A percentile compares a stretch with the other conserved stretches of the same genome.
Evolutionary conservation across 2,329 filamentous ascomycete species (phyloP).

Genomic region (Botrytis deweyae): DNA sequence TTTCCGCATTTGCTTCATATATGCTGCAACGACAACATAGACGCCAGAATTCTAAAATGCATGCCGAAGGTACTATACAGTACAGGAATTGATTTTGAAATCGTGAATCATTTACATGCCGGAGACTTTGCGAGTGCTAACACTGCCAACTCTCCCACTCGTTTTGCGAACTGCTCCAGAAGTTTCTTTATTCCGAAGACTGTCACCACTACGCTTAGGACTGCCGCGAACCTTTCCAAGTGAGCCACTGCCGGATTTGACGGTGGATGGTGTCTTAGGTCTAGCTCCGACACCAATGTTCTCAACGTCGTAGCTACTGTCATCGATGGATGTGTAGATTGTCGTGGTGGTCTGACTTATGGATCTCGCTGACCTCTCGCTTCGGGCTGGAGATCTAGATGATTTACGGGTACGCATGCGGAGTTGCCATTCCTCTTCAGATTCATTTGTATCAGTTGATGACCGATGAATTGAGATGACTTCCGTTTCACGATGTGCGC

Average conservation of each 20-base stretch:
- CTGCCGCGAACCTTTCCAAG: constrained; percentile 62
- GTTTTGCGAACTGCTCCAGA: constrained; percentile 60
- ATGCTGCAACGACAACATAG: constrained; percentile 17
- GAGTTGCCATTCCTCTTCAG: constrained; percentile 68
- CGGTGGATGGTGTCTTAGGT: constrained; percentile 55
- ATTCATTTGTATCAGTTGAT: constrained; percentile 71
- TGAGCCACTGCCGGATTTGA: constrained; percentile 52
- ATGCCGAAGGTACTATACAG: constrained; percentile 33
- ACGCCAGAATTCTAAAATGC: constrained; percentile 21
- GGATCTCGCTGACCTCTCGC: constrained; percentile 57
- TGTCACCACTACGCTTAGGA: constrained; percentile 54
- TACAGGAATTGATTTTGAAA: constrained; percentile 29
- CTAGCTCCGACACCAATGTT: constrained; percentile 56
- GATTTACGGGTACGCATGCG: constrained; percentile 69
- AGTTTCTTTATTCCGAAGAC: constrained; percentile 52
- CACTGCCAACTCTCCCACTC: constrained; percentile 63
- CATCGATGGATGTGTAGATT: constrained; percentile 62
- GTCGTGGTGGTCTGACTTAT: constrained; percentile 74
- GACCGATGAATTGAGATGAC: constrained; percentile 60
- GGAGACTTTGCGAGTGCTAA: constrained; percentile 44
- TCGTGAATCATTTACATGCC: constrained; percentile 33
- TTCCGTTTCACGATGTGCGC: constrained; percentile 56
- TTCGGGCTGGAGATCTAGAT: constrained; percentile 60
- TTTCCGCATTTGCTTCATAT: constrained; percentile 19
- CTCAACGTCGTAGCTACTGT: constrained; percentile 68